Conservation (phyloP, 116 monocot species). For the Dioscorea cayenensis region DNA sequence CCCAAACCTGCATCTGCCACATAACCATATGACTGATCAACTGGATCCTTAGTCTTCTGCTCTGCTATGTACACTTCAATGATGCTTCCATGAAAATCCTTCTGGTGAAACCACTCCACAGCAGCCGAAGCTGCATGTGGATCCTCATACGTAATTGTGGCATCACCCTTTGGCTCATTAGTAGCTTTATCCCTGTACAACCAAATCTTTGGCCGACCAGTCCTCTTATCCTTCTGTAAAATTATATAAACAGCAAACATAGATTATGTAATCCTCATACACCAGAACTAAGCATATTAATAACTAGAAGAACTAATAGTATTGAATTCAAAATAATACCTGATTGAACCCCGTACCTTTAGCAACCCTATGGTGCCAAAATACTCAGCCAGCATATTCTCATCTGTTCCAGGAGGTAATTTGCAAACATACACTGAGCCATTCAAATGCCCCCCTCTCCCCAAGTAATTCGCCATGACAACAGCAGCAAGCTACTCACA, state of each 20-base stretch:
- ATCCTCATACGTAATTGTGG: slow-evolving; percentile 95
- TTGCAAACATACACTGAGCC: slow-evolving; percentile 86
- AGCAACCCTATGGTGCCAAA: slow-evolving; percentile 99
- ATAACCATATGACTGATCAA: slow-evolving; percentile 20
- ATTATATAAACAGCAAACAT: not conserved
- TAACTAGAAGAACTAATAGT: slow-evolving; percentile 6
- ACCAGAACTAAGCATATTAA: not conserved
- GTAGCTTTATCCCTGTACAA: slow-evolving; percentile 88
- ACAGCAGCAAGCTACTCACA: slow-evolving; percentile 2
- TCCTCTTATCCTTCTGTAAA: slow-evolving; percentile 90
- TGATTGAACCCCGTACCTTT: slow-evolving; percentile 68
- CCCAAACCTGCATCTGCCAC: slow-evolving; percentile 13
- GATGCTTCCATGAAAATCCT: slow-evolving; percentile 83
- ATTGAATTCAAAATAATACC: slow-evolving; percentile 51
- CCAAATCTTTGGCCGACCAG: slow-evolving; percentile 91
- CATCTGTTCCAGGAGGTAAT: slow-evolving; percentile 88
- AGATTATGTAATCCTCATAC: not conserved
- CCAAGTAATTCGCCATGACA: slow-evolving; percentile 59
- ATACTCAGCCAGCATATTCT: slow-evolving; percentile 81
- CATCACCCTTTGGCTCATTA: slow-evolving; percentile 96
- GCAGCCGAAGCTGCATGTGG: slow-evolving; percentile 96
- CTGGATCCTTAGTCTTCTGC: slow-evolving; percentile 68
- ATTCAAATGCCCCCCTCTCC: slow-evolving; percentile 57
- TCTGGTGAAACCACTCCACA: slow-evolving; percentile 96
- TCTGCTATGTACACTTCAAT: slow-evolving; percentile 89